Percentiles rank a stretch among this genome's conserved stretches.
These are phyloP conservation scores for Trichopus zeylanicus DNA, from an alignment of 116 monocot species.

Conservation along the genomic window DNA sequence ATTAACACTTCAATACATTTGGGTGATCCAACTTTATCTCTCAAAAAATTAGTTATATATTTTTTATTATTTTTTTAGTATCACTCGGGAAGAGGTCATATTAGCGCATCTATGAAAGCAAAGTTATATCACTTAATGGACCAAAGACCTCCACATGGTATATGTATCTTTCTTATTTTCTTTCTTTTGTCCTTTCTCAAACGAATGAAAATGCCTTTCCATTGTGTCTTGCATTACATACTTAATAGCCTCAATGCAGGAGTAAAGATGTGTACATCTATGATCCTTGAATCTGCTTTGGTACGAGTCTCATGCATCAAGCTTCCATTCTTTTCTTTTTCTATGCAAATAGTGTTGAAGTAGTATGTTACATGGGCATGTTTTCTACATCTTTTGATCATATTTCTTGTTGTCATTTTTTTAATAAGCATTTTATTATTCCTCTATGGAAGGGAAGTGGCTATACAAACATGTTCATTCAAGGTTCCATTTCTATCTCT, in stretches of 20 bases:
- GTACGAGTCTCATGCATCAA: no score
- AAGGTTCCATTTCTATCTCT: slow-evolving; percentile 40
- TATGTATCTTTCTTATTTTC: slow-evolving; percentile 17
- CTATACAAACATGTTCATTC: slow-evolving; percentile 81
- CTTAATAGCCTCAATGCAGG: no score
- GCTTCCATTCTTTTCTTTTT: background rate
- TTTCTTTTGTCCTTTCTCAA: background rate
- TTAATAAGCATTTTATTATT: slow-evolving; percentile 81
- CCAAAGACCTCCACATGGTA: slow-evolving; percentile 77
- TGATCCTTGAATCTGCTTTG: no score
- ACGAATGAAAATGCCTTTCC: no score
- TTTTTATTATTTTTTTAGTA: slow-evolving; percentile 24
- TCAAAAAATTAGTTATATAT: slow-evolving; percentile 1
- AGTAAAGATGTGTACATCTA: no score
- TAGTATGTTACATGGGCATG: background rate
- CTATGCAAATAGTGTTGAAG: background rate
- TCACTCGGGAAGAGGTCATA: slow-evolving; percentile 93
- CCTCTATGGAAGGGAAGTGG: slow-evolving; percentile 90
- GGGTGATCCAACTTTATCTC: background rate
- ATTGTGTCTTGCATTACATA: no score
- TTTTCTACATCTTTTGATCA: slow-evolving; percentile 8
- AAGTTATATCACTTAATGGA: slow-evolving; percentile 64
- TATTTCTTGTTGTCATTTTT: slow-evolving; percentile 14
- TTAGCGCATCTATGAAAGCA: slow-evolving; percentile 76
- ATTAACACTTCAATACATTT: background rate